Base-by-base conservation (phyloP, 1,284 basidiomycete species). In the Heterobasidion parviporum region DNA sequence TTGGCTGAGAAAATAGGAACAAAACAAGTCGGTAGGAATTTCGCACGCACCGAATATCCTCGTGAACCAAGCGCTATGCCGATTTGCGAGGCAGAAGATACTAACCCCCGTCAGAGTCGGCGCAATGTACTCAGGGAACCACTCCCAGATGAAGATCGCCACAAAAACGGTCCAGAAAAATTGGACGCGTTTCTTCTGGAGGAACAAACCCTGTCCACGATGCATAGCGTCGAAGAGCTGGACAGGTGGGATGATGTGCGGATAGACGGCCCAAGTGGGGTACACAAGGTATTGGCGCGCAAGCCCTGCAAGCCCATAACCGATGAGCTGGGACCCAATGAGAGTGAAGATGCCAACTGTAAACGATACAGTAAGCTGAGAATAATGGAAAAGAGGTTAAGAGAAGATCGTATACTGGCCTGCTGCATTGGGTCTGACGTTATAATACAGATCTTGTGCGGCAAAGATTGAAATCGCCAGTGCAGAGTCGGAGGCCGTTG, bases 201-300 rank as follows among this genome's bases (percentile, higher is more conserved):
- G 41, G 14, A 44, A 44, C 14, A 44, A 44, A 16, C 41, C 16
- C 7, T 44, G 41, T 5, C 41, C 41, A 44, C 41, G 41, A 44
- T 44, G 41, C 14, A 44, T 14, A 5, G 41, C 41, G 41, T 44
- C 41, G 35, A 51, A 43, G 9, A 67, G 58, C 50, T 63, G 56
- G 54, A 67, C 61, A 50, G 56, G 54, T 33, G 62, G 61, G 20
- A 63, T 50, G 38, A 62, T 32, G 49, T 57, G 52, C 4, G 59
- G 61, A 44, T 54, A 62, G 3, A 16, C 10, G 35, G 43, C 10
- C n/a, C 26, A 44, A 45, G 41, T 44, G 16, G 51, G 52, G 9
- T 56, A 56, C 46, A 62, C 55, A 43, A 53, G 26, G 53, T 55
- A 61, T 52, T 41, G 78, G 66, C 0, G 80, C 79, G 2, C 75